Evolutionary conservation across 2,329 filamentous ascomycete species (phyloP), one percentile per base, ranked within the genome.

Genomic region (Colletotrichum chlorophyti): DNA sequence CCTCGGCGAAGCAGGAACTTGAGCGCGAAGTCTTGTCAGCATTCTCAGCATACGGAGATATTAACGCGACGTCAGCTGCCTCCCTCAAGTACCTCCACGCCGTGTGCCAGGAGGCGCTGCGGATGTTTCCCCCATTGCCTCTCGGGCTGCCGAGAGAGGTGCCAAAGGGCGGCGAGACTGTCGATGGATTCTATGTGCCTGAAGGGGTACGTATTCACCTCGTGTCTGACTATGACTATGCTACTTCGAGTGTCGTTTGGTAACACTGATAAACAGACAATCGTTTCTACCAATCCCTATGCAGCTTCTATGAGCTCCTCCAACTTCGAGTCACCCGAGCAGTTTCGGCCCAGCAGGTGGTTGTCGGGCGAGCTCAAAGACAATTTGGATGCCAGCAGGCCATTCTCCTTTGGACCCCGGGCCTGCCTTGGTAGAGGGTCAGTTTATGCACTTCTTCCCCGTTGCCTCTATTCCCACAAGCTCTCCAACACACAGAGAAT

Each of bases 21-120:
- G 53, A 64, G 15, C 34, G 51, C 4, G 69, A 72, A 51, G 61
- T 73, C 21, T 60, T 61, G 6, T 21, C 41, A 4, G 48, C 54
- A 9, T 68, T 70, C 34, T n/a, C 15, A 2, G 27, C 29, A 8
- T 47, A 55, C 4, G 53, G 60, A 4, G 63, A 69, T 6, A 69
- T 71, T 10, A 42, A 54, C 43, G 38, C 26, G 29, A 14, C 34
- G 15, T 29, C 47, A 3, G 17, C 54, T 11, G n/a, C 14, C 14
- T 21, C 46, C n/a, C 41, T 64, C 7, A 35, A 35, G 21, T 63
- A 58, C 21, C 38, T 64, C 11, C 40, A 60, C 15, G 61, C 58
- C 3, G 58, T 63, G 6, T 34, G 45, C 15, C 51, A 47, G 12
- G 63, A 64, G 32, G 48, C 47, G 11, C 49, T 64, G 46, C 53